phyloP scores from a whole-genome alignment of 2,329 filamentous ascomycete species.

The Claviceps humidiphila region DNA sequence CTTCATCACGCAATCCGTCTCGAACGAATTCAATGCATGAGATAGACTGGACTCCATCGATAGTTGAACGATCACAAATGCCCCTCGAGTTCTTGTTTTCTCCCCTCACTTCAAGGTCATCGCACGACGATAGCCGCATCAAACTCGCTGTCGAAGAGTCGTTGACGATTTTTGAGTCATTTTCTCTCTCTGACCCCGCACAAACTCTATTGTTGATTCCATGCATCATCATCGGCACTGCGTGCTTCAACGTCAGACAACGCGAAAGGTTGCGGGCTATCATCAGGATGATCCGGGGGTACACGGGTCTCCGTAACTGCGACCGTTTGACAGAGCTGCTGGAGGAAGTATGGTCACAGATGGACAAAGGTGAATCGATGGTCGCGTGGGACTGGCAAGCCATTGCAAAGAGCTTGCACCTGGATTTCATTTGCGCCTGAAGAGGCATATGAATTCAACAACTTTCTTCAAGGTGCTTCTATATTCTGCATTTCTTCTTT shows the following conservation, averaged over 20 bases:
- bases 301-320: slow-evolving; percentile 47
- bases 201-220: slow-evolving; percentile 49
- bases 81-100: slow-evolving; percentile 23
- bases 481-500: not conserved
- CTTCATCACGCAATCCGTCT: slow-evolving; percentile 22
- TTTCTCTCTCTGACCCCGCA: slow-evolving; percentile 42
- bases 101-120: slow-evolving; percentile 32
- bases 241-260: slow-evolving; percentile 39
- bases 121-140: slow-evolving; percentile 37
- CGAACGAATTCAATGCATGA: slow-evolving; percentile 29
- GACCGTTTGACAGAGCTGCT: slow-evolving; percentile 40
- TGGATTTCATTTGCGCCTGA: slow-evolving; percentile 42
- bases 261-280: slow-evolving; percentile 38
- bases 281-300: slow-evolving; percentile 38
- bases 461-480: not conserved
- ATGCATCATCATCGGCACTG: slow-evolving; percentile 47
- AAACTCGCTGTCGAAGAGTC: slow-evolving; percentile 43
- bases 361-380: slow-evolving; percentile 43
- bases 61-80: slow-evolving; percentile 10
- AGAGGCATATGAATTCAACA: slow-evolving; percentile 6
- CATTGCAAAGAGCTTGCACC: slow-evolving; percentile 36
- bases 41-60: slow-evolving; percentile 13
- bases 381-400: slow-evolving; percentile 53
- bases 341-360: slow-evolving; percentile 45
- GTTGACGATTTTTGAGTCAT: slow-evolving; percentile 38